Conservation (phyloP, 176 grass and related monocot species). For the Oryza brachyantha region DNA sequence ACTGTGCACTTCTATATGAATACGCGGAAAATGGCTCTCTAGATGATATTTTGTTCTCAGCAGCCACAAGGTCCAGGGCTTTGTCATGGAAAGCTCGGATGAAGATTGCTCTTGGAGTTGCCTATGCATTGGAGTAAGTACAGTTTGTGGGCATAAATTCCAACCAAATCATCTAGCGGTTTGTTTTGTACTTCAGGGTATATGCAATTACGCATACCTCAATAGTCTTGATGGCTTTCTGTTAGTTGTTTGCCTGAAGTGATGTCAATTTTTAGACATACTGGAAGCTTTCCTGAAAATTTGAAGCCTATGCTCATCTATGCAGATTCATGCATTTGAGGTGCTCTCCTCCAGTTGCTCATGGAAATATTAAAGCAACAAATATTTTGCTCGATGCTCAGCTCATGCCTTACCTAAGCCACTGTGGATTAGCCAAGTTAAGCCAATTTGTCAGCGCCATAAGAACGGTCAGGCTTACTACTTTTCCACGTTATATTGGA, state of each 20-base stretch:
- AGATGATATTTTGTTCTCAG: slow-evolving; percentile 72
- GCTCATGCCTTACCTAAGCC: slow-evolving; percentile 81
- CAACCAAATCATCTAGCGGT: slow-evolving; percentile 8
- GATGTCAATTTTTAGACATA: neutral
- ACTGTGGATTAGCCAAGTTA: slow-evolving; percentile 69
- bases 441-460: slow-evolving; percentile 56
- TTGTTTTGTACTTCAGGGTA: neutral
- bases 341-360: slow-evolving; percentile 78
- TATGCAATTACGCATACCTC: slow-evolving; percentile 16
- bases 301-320: slow-evolving; percentile 4
- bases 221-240: slow-evolving; percentile 7
- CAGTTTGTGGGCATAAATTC: slow-evolving; percentile 4
- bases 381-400: slow-evolving; percentile 97
- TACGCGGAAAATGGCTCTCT: slow-evolving; percentile 83
- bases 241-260: slow-evolving; percentile 13
- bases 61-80: slow-evolving; percentile 47
- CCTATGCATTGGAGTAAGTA: slow-evolving; percentile 89
- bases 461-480: slow-evolving; percentile 43
- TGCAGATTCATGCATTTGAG: slow-evolving; percentile 81
- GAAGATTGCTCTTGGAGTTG: slow-evolving; percentile 86
- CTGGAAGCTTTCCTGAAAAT: neutral
- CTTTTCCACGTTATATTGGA: slow-evolving; percentile 18
- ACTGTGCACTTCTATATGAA: slow-evolving; percentile 69
- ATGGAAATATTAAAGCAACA: slow-evolving; percentile 88
- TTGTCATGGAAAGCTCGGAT: slow-evolving; percentile 93